A percentile compares a stretch with the other conserved stretches of the same genome.
These are phyloP conservation scores for Fusarium verticillioides DNA, from an alignment of 2,329 filamentous ascomycete genomes.

Conservation along the genomic window DNA sequence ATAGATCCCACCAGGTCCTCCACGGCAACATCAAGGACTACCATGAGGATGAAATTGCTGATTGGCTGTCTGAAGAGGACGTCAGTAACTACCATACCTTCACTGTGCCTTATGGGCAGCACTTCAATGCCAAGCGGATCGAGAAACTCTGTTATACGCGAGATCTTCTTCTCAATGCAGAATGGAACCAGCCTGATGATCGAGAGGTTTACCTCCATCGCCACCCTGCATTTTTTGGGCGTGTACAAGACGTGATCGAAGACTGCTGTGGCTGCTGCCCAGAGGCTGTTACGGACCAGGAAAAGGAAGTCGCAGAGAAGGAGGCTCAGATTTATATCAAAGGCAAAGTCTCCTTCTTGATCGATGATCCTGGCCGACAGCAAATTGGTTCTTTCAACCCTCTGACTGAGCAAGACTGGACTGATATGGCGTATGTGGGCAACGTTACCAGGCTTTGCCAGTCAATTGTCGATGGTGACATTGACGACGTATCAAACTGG, in stretches of 20 bases:
- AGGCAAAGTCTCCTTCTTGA: slow-evolving; percentile 77
- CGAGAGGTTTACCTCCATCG: slow-evolving; percentile 82
- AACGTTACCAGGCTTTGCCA: slow-evolving; percentile 82
- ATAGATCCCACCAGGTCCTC: slow-evolving; percentile 50
- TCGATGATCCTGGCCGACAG: slow-evolving; percentile 84
- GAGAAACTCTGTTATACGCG: slow-evolving; percentile 85
- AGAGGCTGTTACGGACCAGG: slow-evolving; percentile 73
- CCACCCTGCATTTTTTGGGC: slow-evolving; percentile 87
- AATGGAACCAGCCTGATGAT: slow-evolving; percentile 84
- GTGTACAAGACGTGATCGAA: slow-evolving; percentile 76
- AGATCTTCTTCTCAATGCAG: slow-evolving; percentile 83
- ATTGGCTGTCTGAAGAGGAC: slow-evolving; percentile 83
- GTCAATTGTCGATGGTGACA: slow-evolving; percentile 80
- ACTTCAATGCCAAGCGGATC: slow-evolving; percentile 74
- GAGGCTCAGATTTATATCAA: slow-evolving; percentile 82
- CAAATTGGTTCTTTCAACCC: slow-evolving; percentile 79
- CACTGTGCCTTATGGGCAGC: slow-evolving; percentile 73
- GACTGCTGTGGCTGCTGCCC: slow-evolving; percentile 89
- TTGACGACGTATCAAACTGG: slow-evolving; percentile 78
- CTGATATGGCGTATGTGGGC: slow-evolving; percentile 89
- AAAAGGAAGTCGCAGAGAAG: slow-evolving; percentile 75
- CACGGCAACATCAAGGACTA: slow-evolving; percentile 81
- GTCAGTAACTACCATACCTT: slow-evolving; percentile 84
- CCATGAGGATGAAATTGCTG: slow-evolving; percentile 83
- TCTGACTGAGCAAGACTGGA: slow-evolving; percentile 85